Evolutionary conservation across 1,139 yeast genomes (phyloP).

Genomic region (Zhuliangozyma blackwelliae): DNA sequence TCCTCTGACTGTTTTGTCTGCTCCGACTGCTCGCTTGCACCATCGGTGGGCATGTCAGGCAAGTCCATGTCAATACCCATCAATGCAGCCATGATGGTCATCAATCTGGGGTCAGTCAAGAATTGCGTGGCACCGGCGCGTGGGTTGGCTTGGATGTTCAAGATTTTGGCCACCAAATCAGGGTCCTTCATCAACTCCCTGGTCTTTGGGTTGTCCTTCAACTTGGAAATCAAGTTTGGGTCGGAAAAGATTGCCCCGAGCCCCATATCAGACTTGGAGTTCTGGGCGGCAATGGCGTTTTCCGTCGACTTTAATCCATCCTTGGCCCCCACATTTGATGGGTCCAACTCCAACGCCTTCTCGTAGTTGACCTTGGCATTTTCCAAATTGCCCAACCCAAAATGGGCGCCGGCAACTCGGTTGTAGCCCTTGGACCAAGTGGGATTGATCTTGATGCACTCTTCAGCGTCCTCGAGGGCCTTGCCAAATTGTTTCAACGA

Average conservation of each 20-base stretch:
- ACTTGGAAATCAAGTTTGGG: conserved; percentile 72
- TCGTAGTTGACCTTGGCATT: conserved; percentile 67
- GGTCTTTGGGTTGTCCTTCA: conserved; percentile 83
- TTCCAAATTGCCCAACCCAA: conserved; percentile 75
- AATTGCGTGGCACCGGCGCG: conserved; percentile 62
- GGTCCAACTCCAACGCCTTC: conserved; percentile 80
- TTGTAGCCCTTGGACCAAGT: conserved; percentile 93
- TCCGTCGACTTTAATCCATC: conserved; percentile 74
- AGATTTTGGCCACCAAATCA: conserved; percentile 66
- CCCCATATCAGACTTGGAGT: conserved; percentile 65
- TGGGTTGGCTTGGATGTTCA: conserved; percentile 68
- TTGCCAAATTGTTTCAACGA: conserved; percentile 67
- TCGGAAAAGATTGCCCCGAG: conserved; percentile 73
- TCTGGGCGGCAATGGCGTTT: conserved; percentile 44
- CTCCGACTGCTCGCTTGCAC: conserved; percentile 8
- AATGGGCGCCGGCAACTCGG: conserved; percentile 90
- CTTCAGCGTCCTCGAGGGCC: conserved; percentile 80
- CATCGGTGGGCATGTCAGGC: conserved; percentile 32
- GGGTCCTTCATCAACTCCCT: conserved; percentile 87
- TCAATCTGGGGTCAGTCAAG: conserved; percentile 76
- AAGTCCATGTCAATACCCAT: conserved; percentile 77
- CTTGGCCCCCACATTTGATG: conserved; percentile 80
- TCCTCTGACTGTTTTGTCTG: conserved; percentile 23
- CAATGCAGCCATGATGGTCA: conserved; percentile 83
- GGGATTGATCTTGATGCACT: conserved; percentile 74